Evolutionary conservation across 2,329 filamentous ascomycete genomes (phyloP).

Genomic region (Exserohilum turcica): DNA sequence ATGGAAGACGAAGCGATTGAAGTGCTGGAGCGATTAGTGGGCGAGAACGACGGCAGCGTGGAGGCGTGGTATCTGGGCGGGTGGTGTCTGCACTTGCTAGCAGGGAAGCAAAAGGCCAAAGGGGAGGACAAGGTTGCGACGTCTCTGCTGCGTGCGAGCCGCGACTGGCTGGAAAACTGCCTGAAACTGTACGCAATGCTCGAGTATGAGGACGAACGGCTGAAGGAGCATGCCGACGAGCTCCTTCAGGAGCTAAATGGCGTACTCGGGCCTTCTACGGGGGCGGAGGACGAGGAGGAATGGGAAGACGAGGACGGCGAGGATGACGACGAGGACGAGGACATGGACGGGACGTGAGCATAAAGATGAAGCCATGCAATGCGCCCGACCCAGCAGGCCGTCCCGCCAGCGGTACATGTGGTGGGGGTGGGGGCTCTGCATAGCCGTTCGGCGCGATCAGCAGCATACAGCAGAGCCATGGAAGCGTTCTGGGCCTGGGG

Average conservation of each 20-base stretch:
- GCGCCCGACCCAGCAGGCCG: not conserved
- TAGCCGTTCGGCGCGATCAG: not conserved
- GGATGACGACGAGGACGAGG: constrained; percentile 43
- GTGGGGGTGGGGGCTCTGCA: not conserved
- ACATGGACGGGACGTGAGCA: constrained; percentile 45
- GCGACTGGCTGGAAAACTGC: constrained; percentile 82
- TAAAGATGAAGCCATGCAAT: constrained; percentile 11
- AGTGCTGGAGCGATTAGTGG: constrained; percentile 80
- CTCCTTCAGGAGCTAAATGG: constrained; percentile 60
- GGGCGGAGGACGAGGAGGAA: constrained; percentile 52
- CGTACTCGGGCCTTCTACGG: constrained; percentile 50
- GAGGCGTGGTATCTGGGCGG: constrained; percentile 97
- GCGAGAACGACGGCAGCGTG: constrained; percentile 91
- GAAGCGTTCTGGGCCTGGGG: not conserved
- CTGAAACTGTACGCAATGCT: constrained; percentile 77
- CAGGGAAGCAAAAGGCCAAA: constrained; percentile 66
- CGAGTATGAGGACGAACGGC: constrained; percentile 82
- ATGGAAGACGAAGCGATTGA: constrained; percentile 84
- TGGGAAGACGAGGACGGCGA: constrained; percentile 51
- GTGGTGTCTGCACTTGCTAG: constrained; percentile 84
- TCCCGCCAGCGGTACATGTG: not conserved
- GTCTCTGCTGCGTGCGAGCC: constrained; percentile 71
- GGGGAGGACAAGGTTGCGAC: constrained; percentile 59
- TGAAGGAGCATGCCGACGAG: constrained; percentile 76
- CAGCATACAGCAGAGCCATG: not conserved